A percentile compares a stretch with the other conserved stretches of the same genome.
These are phyloP conservation scores for Hyphopichia fennica DNA, from an alignment of 1,139 yeast genomes.

Conservation along the genomic window DNA sequence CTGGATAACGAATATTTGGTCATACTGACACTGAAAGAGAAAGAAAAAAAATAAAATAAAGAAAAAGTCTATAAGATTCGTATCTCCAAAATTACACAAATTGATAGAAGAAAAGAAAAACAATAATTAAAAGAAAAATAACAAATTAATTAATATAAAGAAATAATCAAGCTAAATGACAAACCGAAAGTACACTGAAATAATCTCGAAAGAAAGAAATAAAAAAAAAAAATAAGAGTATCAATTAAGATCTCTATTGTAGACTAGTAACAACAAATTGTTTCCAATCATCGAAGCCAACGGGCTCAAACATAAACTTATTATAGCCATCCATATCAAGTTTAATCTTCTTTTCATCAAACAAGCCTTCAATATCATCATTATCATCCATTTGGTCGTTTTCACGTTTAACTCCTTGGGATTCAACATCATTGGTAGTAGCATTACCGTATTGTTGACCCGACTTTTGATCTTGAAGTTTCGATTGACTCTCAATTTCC, in stretches of 20 bases:
- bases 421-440: neutral
- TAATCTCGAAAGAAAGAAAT: neutral
- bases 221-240: neutral
- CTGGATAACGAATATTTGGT: too few species aligned
- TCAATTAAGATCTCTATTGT: slow-evolving; percentile 7
- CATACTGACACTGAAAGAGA: neutral
- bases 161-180: neutral
- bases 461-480: slow-evolving; percentile 2
- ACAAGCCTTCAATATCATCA: slow-evolving; percentile 38
- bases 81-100: neutral
- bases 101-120: neutral
- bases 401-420: slow-evolving; percentile 20
- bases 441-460: slow-evolving; percentile 8
- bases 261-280: slow-evolving; percentile 21
- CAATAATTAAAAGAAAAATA: neutral
- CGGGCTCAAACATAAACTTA: slow-evolving; percentile 31
- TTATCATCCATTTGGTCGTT: slow-evolving; percentile 20
- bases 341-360: slow-evolving; percentile 37
- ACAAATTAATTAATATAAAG: neutral
- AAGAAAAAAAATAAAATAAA: neutral
- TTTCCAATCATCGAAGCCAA: slow-evolving; percentile 44
- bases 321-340: slow-evolving; percentile 18
- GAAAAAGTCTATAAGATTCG: neutral
- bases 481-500: slow-evolving; percentile 6
- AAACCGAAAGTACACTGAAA: neutral